Evolutionary conservation across 305 asterid genomes (phyloP).

Genomic region (Lippia alba): DNA sequence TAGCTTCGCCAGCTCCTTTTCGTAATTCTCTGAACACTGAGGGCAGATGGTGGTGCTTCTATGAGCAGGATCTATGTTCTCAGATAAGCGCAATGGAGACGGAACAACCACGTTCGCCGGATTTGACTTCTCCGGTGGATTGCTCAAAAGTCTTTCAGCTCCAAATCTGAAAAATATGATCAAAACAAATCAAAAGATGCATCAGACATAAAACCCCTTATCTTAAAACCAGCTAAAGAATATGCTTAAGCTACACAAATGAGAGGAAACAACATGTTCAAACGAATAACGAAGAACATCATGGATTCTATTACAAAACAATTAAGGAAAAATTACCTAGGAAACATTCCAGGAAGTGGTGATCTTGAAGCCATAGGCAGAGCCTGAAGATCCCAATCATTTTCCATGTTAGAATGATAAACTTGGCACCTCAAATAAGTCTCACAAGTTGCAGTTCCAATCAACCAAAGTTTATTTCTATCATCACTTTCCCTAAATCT

Average conservation of each 20-base stretch:
- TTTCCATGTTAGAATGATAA: constrained; percentile 86
- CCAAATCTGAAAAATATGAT: constrained; percentile 41
- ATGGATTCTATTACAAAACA: background rate
- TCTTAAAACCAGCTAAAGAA: background rate
- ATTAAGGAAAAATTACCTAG: constrained; percentile 55
- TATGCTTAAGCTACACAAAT: too few species aligned
- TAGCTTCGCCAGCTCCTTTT: constrained; percentile 58
- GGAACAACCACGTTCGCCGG: constrained; percentile 48
- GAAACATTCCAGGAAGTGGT: constrained; percentile 64
- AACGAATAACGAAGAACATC: too few species aligned
- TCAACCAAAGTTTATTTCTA: constrained; percentile 60
- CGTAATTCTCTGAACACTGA: constrained; percentile 57
- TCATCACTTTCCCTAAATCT: constrained; percentile 43
- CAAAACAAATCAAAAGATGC: constrained; percentile 16
- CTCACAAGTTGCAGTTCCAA: constrained; percentile 94
- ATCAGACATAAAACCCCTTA: background rate
- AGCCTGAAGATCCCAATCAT: constrained; percentile 92
- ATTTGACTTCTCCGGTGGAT: constrained; percentile 49
- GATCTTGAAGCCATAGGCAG: constrained; percentile 77
- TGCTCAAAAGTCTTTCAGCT: constrained; percentile 38
- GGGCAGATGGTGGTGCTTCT: constrained; percentile 46
- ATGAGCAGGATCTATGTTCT: constrained; percentile 44
- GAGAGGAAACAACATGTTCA: too few species aligned
- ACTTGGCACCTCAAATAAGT: constrained; percentile 93
- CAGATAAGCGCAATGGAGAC: constrained; percentile 40